Evolutionary conservation across 306 rosid species (phyloP).

Genomic region (Gillenia trifoliata): DNA sequence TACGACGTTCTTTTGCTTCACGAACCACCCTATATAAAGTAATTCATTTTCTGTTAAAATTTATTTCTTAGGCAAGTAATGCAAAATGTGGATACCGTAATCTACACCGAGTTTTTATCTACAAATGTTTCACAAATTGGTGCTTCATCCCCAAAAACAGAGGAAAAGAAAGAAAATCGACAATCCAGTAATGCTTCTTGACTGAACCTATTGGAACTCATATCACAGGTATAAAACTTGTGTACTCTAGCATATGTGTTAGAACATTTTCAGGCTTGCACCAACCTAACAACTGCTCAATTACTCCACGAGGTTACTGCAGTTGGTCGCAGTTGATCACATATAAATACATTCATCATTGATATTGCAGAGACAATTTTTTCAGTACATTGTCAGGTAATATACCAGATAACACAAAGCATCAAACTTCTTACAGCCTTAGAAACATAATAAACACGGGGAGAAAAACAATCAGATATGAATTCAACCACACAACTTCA

Average conservation of each 20-base stretch:
- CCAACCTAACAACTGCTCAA: neutral
- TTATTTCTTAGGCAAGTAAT: neutral
- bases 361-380: neutral
- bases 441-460: neutral
- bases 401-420: neutral
- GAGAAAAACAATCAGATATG: neutral
- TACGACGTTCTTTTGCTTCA: slow-evolving; percentile 70
- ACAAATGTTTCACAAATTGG: neutral
- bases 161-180: neutral
- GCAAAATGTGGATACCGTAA: neutral
- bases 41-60: neutral
- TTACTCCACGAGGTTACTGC: neutral
- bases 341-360: neutral
- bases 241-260: neutral
- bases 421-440: slow-evolving; percentile 4
- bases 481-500: neutral
- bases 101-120: neutral
- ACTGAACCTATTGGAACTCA: neutral
- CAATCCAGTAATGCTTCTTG: neutral
- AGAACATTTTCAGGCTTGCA: neutral
- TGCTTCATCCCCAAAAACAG: neutral
- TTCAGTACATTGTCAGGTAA: neutral
- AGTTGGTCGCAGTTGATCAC: neutral
- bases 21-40: slow-evolving; percentile 47
- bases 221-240: neutral